phyloP scores from a whole-genome alignment of 179 eudicot species.

The Spinacia oleracea region DNA sequence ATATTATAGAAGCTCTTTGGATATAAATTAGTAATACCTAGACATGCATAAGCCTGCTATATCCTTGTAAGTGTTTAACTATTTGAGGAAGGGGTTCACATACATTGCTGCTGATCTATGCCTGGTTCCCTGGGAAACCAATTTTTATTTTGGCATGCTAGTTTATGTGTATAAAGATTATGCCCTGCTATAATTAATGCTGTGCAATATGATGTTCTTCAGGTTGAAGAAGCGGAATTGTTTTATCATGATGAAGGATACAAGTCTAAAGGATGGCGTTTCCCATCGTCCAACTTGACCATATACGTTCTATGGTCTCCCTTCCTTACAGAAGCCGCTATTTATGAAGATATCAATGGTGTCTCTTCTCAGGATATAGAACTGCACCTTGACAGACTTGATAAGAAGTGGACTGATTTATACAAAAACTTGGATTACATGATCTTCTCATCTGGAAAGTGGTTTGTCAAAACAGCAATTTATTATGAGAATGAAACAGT shows the following conservation, averaged over 20 bases:
- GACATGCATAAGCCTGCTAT: no score
- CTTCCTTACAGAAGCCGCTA: constrained; percentile 66
- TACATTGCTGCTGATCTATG: neutral
- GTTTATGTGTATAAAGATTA: neutral
- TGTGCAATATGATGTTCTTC: constrained; percentile 19
- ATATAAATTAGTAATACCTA: no score
- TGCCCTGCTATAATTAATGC: neutral
- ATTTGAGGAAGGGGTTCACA: no score
- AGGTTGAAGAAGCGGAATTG: constrained; percentile 67
- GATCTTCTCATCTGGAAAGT: constrained; percentile 74
- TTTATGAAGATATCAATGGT: constrained; percentile 66
- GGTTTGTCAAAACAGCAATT: constrained; percentile 65
- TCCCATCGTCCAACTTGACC: constrained; percentile 62
- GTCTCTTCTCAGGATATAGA: constrained; percentile 57
- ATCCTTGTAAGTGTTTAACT: no score
- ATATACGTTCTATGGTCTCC: constrained; percentile 76
- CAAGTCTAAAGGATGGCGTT: constrained; percentile 64
- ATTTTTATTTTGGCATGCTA: neutral
- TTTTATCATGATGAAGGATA: constrained; percentile 67
- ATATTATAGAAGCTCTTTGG: no score
- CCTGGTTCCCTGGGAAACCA: neutral
- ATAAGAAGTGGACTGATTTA: constrained; percentile 53
- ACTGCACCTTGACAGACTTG: constrained; percentile 71
- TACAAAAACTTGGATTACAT: constrained; percentile 58
- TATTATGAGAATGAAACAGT: constrained; percentile 59